Conservation (phyloP, 495 filamentous ascomycete genomes). For the Hypoxylon cercidicola region DNA sequence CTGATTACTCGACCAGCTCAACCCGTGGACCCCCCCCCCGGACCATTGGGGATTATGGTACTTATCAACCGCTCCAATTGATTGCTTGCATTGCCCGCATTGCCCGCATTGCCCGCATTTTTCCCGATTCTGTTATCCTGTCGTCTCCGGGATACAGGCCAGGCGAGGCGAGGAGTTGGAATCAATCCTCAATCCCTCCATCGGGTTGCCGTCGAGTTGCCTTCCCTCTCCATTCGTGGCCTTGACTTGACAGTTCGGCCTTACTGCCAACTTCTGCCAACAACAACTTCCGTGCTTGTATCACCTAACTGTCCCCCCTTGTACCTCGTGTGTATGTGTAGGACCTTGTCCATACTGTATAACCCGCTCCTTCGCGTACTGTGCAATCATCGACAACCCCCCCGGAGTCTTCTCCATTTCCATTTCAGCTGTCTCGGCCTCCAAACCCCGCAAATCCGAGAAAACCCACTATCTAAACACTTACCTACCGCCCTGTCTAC, state of each 20-base stretch:
- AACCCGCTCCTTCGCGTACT: constrained; percentile 16
- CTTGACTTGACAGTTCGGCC: not conserved
- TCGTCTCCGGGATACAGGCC: constrained; percentile 13
- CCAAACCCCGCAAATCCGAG: constrained; percentile 42
- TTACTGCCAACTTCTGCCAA: not conserved
- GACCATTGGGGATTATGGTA: constrained; percentile 15
- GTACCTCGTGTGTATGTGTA: not conserved
- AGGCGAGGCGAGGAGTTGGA: constrained; percentile 1
- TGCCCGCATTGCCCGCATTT: constrained; percentile 1
- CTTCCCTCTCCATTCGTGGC: too few relatives aligned
- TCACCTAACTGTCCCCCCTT: constrained; percentile 13
- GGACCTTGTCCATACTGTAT: constrained; percentile 21
- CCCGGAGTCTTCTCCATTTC: not conserved
- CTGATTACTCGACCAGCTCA: constrained; percentile 23
- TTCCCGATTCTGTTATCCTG: constrained; percentile 21
- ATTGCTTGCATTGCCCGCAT: not conserved
- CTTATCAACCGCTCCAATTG: constrained; percentile 41
- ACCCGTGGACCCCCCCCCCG: too few relatives aligned
- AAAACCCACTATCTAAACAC: constrained; percentile 28
- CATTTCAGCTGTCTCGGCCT: constrained; percentile 31
- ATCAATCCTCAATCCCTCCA: constrained; percentile 13
- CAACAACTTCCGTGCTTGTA: constrained; percentile 12
- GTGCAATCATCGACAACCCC: constrained; percentile 17
- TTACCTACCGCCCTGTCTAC: constrained; percentile 19
- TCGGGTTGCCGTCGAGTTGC: too few relatives aligned